Conservation (phyloP, 345 rosid genomes). For the Murraya paniculata region DNA sequence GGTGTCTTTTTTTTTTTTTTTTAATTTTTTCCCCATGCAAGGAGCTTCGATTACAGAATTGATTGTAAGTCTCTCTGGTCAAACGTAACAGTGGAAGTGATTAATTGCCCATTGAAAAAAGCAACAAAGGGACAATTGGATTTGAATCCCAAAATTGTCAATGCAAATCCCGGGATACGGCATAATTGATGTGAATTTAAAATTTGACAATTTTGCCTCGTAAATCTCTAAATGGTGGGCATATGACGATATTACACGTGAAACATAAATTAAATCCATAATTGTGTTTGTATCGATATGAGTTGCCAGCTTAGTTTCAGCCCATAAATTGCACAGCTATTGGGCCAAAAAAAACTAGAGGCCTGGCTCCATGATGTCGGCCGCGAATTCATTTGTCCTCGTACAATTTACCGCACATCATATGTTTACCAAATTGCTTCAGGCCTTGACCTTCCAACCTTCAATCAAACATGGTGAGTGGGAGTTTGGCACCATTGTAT, state of each 20-base stretch:
- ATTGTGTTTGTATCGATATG: no score
- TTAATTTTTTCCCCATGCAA: no score
- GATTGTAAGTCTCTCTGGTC: not conserved
- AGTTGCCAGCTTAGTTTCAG: not conserved
- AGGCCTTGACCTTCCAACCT: no score
- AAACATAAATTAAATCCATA: not conserved
- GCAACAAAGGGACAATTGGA: not conserved
- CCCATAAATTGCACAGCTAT: not conserved
- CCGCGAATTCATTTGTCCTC: not conserved
- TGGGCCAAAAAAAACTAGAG: not conserved
- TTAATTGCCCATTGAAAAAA: not conserved
- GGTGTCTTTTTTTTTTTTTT: no score
- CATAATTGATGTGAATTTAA: not conserved
- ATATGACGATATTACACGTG: not conserved
- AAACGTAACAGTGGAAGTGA: not conserved
- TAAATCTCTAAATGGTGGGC: not conserved
- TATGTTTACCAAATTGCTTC: constrained; percentile 1
- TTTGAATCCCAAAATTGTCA: not conserved
- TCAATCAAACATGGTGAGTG: no score
- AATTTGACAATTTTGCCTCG: not conserved
- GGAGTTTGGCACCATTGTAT: not conserved
- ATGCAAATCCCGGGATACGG: not conserved
- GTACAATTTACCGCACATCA: not conserved
- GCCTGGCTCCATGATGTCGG: not conserved
- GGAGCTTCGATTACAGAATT: no score